phyloP scores from a whole-genome alignment of 768 basidiomycete species.

The Serendipita sp. region DNA sequence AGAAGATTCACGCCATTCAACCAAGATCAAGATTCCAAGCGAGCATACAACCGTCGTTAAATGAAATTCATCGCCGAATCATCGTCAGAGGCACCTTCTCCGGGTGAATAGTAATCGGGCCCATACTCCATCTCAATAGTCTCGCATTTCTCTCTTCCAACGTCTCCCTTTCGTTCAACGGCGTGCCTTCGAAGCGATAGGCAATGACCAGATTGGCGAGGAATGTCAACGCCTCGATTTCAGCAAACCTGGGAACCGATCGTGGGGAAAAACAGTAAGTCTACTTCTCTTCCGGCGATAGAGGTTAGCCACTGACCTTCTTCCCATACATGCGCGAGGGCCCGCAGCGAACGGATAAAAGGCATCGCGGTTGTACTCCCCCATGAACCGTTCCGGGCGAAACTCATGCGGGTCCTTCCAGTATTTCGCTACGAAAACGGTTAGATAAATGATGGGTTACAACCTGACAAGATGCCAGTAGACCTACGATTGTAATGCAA shows the following conservation, averaged over 20 bases:
- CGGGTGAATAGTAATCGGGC: background rate
- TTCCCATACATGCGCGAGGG: conserved; percentile 7
- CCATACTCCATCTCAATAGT: background rate
- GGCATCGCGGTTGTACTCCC: background rate
- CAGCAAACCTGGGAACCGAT: background rate
- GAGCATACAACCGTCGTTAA: too few relatives aligned
- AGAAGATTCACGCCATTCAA: too few relatives aligned
- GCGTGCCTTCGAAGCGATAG: background rate
- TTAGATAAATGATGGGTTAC: background rate
- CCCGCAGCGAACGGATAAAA: background rate
- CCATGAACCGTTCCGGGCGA: background rate
- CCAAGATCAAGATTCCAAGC: too few relatives aligned
- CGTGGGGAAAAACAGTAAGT: too few relatives aligned
- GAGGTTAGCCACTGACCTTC: background rate
- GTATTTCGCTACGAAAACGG: background rate
- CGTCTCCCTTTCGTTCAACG: background rate
- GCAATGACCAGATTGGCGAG: background rate
- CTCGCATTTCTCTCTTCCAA: background rate
- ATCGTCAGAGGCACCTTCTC: background rate
- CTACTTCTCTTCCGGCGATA: too few relatives aligned
- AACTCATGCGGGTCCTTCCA: background rate
- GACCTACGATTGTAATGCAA: conserved; percentile 9
- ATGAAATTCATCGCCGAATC: background rate
- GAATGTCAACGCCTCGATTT: background rate
- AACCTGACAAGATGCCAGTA: background rate